phyloP scores from a whole-genome alignment of 257 asterid species.

The Solanum boliviense region DNA sequence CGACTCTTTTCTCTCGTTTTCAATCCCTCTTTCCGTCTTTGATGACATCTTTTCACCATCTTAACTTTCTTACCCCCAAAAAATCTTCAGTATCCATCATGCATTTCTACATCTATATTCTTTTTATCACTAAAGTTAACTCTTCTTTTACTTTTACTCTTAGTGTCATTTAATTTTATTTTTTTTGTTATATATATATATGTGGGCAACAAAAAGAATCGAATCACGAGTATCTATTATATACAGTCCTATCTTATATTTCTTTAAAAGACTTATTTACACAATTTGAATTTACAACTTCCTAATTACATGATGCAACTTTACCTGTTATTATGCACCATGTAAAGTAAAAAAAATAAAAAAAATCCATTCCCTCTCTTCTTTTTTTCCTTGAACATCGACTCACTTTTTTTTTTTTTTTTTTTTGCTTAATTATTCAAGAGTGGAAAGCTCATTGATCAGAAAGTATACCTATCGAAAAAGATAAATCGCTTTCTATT shows the following conservation, averaged over 20 bases:
- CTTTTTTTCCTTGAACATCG: neutral
- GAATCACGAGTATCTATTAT: neutral
- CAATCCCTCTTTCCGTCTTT: neutral
- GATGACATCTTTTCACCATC: neutral
- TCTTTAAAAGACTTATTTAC: neutral
- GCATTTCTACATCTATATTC: neutral
- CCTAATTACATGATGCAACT: neutral
- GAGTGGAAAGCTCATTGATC: neutral
- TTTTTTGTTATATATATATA: no score
- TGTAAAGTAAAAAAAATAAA: neutral
- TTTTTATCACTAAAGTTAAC: neutral
- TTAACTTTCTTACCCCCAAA: neutral
- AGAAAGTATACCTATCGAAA: no score
- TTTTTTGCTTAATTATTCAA: neutral
- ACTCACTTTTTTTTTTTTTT: neutral
- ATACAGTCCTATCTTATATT: neutral
- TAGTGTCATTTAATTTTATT: neutral
- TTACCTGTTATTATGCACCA: neutral
- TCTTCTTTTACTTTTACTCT: neutral
- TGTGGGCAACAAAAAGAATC: rapidly evolving
- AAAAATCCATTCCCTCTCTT: neutral
- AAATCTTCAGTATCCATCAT: neutral
- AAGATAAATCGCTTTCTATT: no score
- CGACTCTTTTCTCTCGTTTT: neutral
- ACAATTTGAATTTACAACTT: neutral